A percentile compares a stretch with the other conserved stretches of the same genome.
phyloP scores from a whole-genome alignment of 768 basidiomycete genomes.

The Pleurotus eryngii region DNA sequence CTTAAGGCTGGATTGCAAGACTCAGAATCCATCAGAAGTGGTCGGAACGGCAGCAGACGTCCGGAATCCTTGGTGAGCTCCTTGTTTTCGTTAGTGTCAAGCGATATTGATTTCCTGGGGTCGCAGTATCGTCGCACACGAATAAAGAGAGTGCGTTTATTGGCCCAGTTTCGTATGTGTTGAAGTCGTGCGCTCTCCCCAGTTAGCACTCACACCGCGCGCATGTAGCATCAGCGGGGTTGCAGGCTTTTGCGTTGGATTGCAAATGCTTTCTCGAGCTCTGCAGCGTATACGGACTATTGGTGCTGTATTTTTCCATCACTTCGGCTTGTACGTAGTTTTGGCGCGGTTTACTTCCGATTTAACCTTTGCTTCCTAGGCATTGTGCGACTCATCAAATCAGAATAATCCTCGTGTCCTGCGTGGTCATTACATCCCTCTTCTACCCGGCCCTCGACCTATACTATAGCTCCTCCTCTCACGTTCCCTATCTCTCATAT shows the following conservation, averaged over 20 bases:
- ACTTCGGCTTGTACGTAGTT: constrained; percentile 73
- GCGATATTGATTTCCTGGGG: neutral
- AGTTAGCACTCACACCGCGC: too few species aligned
- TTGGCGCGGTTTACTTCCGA: constrained; percentile 9
- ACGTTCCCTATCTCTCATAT: constrained; percentile 53
- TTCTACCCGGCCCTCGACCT: constrained; percentile 89
- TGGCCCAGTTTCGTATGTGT: too few species aligned
- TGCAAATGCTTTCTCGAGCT: constrained; percentile 8
- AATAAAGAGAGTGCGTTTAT: too few species aligned
- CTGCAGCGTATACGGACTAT: constrained; percentile 39
- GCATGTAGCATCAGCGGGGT: too few species aligned
- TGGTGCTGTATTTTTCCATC: constrained; percentile 56
- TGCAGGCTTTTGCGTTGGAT: neutral
- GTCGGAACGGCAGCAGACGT: neutral
- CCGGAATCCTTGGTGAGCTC: neutral
- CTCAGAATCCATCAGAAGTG: neutral
- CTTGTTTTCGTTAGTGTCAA: neutral
- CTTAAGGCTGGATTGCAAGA: neutral
- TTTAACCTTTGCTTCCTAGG: constrained; percentile 32
- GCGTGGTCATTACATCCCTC: constrained; percentile 83
- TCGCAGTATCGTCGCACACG: too few species aligned
- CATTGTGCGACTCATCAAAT: constrained; percentile 91
- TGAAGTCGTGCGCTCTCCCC: too few species aligned
- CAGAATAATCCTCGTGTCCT: constrained; percentile 82
- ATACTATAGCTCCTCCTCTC: constrained; percentile 52